Evolutionary conservation across 2,329 filamentous ascomycete species (phyloP).

Genomic region (Monilinia fructicola): DNA sequence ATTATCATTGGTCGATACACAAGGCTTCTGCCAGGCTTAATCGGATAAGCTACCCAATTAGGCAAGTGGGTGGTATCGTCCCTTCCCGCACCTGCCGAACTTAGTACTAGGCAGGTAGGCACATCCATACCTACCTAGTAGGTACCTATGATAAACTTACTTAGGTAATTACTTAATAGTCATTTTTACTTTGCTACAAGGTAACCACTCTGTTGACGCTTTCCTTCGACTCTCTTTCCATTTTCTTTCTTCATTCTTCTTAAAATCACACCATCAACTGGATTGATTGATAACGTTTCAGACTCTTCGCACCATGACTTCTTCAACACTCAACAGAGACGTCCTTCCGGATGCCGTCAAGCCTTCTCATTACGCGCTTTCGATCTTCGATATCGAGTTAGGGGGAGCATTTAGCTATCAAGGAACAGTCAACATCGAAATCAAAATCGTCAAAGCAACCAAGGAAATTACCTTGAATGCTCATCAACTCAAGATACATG

Average conservation of each 20-base stretch:
- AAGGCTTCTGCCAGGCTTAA: constrained; percentile 7
- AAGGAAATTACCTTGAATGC: constrained; percentile 82
- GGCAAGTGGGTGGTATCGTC: constrained; percentile 20
- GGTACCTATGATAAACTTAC: constrained; percentile 6
- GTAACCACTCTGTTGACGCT: not conserved
- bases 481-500: constrained; percentile 75
- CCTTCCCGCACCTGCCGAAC: constrained; percentile 8
- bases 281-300: not conserved
- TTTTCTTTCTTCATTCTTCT: not conserved
- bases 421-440: constrained; percentile 78
- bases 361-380: constrained; percentile 82
- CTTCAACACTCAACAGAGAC: constrained; percentile 56
- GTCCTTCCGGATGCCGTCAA: constrained; percentile 66
- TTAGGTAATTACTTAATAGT: too few relatives aligned
- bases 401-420: constrained; percentile 73
- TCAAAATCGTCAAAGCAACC: constrained; percentile 68
- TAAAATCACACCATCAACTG: not conserved
- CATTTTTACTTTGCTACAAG: not conserved
- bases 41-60: constrained; percentile 14
- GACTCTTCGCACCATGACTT: constrained; percentile 30
- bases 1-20: not conserved
- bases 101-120: not conserved
- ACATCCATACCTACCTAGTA: too few relatives aligned
- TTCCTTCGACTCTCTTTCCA: constrained; percentile 16
- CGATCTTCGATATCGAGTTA: constrained; percentile 74